Percentiles rank a stretch among this genome's conserved stretches.
phyloP scores from a whole-genome alignment of 2,329 filamentous ascomycete species.

The Colletotrichum sojae region DNA sequence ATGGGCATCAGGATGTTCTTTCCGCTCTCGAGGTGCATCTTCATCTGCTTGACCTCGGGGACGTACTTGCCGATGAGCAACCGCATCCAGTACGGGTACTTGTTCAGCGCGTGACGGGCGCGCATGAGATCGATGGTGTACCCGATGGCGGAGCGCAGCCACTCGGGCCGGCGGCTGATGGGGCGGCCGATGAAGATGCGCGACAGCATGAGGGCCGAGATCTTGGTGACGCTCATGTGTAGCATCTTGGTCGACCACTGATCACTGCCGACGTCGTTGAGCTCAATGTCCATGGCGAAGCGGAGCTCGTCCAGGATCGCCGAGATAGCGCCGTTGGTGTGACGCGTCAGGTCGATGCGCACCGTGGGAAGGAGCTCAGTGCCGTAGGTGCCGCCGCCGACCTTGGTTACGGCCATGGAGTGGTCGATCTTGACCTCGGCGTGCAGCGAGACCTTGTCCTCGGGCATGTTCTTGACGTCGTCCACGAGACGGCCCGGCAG shows the following conservation, averaged over 20 bases:
- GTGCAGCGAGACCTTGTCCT: constrained; percentile 27
- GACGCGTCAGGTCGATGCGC: constrained; percentile 23
- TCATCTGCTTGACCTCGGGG: constrained; percentile 32
- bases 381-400: constrained; percentile 28
- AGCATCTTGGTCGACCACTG: constrained; percentile 29
- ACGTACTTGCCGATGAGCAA: constrained; percentile 27
- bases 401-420: constrained; percentile 31
- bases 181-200: constrained; percentile 29
- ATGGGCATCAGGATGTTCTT: constrained; percentile 30
- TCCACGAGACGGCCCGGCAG: constrained; percentile 20
- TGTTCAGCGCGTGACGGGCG: constrained; percentile 26
- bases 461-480: constrained; percentile 30
- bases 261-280: constrained; percentile 25
- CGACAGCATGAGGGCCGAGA: constrained; percentile 26
- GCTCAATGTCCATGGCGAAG: constrained; percentile 31
- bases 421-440: constrained; percentile 31
- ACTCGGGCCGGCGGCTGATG: constrained; percentile 26
- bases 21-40: constrained; percentile 19
- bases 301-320: constrained; percentile 28
- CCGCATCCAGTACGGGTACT: constrained; percentile 27
- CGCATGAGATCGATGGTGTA: constrained; percentile 31
- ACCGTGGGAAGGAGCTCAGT: constrained; percentile 19
- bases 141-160: constrained; percentile 26
- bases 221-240: constrained; percentile 31
- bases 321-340: constrained; percentile 27